Evolutionary conservation across 2,329 filamentous ascomycete species (phyloP), one percentile per base, ranked within the genome.

Genomic region (Coleophoma cylindrospora): DNA sequence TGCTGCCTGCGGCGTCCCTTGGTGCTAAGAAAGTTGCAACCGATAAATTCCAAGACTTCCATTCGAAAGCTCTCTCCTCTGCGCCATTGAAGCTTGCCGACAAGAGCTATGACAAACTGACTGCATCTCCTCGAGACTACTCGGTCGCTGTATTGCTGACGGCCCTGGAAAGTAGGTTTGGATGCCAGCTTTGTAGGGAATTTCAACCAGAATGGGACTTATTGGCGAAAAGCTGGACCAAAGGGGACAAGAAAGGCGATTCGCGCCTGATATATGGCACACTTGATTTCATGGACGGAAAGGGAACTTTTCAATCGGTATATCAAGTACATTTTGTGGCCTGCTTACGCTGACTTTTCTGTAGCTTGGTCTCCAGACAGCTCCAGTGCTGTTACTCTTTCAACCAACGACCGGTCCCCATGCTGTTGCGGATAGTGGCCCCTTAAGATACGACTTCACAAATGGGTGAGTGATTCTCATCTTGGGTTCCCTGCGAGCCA

Each of bases 201-300:
- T 96, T 99, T 68, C 88, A 96, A 68, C 87, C 91, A 1, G 94
- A 99, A 71, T 99, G 91, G 87, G 88, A 95, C 49, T 70, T 97
- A 48, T 72, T 99, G 49, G 82, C 81, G 48, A 88, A 83, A 69
- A 94, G 88, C 70, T 99, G 94, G 94, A 77, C 77, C 54, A 90
- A 87, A 68, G 91, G 89, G 8, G 88, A 95, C 69, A 89, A 86
- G 73, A 74, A 81, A 52, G 86, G 77, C 48, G 78, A 89, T 57
- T 86, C 84, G 27, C 79, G 86, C 54, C 62, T 95, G 56, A 68
- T 97, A 41, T 95, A 92, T 70, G 86, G 81, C 21, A 92, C 88
- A 7, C 72, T 99, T 61, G 94, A 99, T 69, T 99, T 99, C 66
- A 69, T 77, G 38, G 84, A 95, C 61, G 94, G 94, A 43, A 87